Conservation (phyloP, 352 stramenopile genomes). For the Phytophthora macrochlamydospora region DNA sequence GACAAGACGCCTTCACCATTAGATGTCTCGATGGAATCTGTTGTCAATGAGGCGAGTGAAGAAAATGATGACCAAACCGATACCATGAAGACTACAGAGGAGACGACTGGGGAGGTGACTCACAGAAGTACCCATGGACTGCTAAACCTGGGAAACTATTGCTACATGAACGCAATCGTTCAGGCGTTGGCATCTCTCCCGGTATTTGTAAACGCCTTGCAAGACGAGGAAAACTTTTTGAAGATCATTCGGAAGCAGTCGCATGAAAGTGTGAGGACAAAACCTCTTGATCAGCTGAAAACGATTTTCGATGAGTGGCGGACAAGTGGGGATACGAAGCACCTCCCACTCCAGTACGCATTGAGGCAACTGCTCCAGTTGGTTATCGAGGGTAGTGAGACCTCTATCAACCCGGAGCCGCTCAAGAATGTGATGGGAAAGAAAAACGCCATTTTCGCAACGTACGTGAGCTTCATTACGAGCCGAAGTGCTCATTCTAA, state of each 20-base stretch:
- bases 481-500: constrained; percentile 7
- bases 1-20: constrained; percentile 17
- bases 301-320: constrained; percentile 54
- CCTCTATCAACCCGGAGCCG: constrained; percentile 75
- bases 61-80: constrained; percentile 16
- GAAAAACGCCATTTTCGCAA: constrained; percentile 82
- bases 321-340: constrained; percentile 49
- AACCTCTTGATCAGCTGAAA: constrained; percentile 54
- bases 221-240: constrained; percentile 63
- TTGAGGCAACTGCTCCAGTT: constrained; percentile 64
- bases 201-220: constrained; percentile 57
- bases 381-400: constrained; percentile 67
- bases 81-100: constrained; percentile 8
- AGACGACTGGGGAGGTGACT: constrained; percentile 15
- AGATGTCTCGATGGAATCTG: constrained; percentile 35
- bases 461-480: constrained; percentile 45
- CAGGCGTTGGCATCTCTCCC: constrained; percentile 77
- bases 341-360: constrained; percentile 58
- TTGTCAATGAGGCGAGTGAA: constrained; percentile 15
- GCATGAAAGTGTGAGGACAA: constrained; percentile 28
- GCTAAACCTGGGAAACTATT: constrained; percentile 94
- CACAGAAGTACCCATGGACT: constrained; percentile 85
- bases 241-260: constrained; percentile 61
- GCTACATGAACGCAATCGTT: constrained; percentile 95
- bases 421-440: constrained; percentile 83